Base-by-base conservation (phyloP, 192 early-diverging fungal genomes). In the Backusella tuberculispora region DNA sequence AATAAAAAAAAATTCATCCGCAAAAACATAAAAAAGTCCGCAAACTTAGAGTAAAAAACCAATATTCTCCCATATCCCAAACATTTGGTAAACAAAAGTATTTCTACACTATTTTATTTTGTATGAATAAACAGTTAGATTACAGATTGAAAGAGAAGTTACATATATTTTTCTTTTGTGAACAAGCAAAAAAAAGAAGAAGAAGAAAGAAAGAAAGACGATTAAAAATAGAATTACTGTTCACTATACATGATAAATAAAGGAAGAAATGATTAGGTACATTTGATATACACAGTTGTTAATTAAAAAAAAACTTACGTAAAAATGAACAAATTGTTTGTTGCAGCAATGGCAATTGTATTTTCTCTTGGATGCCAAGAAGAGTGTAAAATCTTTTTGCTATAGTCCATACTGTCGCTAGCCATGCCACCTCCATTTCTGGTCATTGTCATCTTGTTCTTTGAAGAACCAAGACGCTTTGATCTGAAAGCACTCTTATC, bases 401-500 rank as follows among this genome's bases (percentile, higher is more conserved):
- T 87, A 75, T 92, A 97, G 80, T 97, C 95, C 72, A 95, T 85
- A 60, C 86, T 85, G 53, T 98, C 97, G 74, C 90, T 89, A 14
- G 8, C 41, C 19, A 26, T 60, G 67, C 26, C 60, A 48, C 46
- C 63, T 83, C 82, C 83, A 65, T 79, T 80, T 46, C 72, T 82
- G 64, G 63, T 70, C 76, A 79, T 81, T 71, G 79, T 77, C 85
- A 87, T 83, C 80, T 92, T 94, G 70, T 93, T 91, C 81, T 93
- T 96, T 24, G 91, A 83, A 42, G 93, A 92, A 3, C 76, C 79
- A 21, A 76, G 70, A 13, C 72, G 88, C 85, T 98, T 98, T 21
- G 98, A 94, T 84, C 96, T 93, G 88, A 99, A 99, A 17, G 96
- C 97, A 78, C 89, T 93, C 86, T 99, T 99, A 84, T 99, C 98